Percentiles rank a stretch among this genome's conserved stretches.
These are phyloP conservation scores for Ustilago lituana DNA, from an alignment of 1,284 basidiomycete genomes.

Conservation along the genomic window DNA sequence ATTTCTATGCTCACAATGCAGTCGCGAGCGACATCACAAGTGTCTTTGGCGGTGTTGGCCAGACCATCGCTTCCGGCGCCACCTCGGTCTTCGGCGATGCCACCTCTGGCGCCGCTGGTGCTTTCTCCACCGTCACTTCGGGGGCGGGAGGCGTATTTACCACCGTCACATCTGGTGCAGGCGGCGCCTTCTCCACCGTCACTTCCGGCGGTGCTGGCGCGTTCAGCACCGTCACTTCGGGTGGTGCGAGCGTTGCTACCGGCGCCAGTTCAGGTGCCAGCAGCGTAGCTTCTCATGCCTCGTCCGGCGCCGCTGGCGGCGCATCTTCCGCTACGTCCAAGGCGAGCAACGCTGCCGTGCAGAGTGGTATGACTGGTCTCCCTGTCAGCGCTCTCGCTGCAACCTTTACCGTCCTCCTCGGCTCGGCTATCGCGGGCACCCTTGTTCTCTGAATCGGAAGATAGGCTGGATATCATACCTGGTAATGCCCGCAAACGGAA, in stretches of 20 bases:
- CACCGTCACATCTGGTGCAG: conserved; percentile 7
- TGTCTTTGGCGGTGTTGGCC: not conserved
- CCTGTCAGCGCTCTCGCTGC: conserved; percentile 12
- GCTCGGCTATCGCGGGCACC: conserved; percentile 21
- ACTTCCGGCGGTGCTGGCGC: conserved; percentile 1
- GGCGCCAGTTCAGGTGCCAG: conserved; percentile 1
- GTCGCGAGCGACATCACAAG: conserved; percentile 12
- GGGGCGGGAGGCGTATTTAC: conserved; percentile 9
- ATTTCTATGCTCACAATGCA: not conserved
- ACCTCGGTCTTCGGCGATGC: not conserved
- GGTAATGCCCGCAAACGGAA: too few species aligned
- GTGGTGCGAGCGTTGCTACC: conserved; percentile 8
- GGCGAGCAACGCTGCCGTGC: conserved; percentile 1
- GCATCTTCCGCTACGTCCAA: not conserved
- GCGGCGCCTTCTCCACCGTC: not conserved
- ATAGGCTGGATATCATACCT: too few species aligned
- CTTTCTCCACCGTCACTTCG: conserved; percentile 16
- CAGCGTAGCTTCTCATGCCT: too few species aligned
- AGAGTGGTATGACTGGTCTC: not conserved
- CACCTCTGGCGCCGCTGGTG: conserved; percentile 3
- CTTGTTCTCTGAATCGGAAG: conserved; percentile 14
- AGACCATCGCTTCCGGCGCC: not conserved
- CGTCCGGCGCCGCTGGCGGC: not conserved
- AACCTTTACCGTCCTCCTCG: conserved; percentile 13
- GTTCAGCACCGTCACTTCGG: not conserved